Percentiles rank a stretch among this genome's conserved stretches.
These are phyloP conservation scores for Saccharomycopsis synnaedendra DNA, from an alignment of 805 yeast species.

Conservation along the genomic window DNA sequence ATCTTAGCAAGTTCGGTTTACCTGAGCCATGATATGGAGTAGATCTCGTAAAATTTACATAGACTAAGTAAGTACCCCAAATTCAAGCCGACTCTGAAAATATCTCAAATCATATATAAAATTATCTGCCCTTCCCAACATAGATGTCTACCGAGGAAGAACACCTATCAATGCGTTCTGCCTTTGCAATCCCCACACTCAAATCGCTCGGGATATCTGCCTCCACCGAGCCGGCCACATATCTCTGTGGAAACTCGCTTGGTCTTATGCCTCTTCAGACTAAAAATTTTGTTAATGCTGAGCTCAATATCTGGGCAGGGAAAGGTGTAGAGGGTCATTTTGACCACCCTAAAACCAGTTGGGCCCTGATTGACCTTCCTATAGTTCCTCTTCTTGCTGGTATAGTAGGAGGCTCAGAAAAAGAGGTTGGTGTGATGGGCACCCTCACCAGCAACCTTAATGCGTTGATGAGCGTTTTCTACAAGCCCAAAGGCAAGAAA, in stretches of 20 bases:
- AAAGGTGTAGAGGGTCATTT: constrained; percentile 83
- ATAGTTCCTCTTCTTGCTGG: constrained; percentile 57
- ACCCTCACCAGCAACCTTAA: constrained; percentile 77
- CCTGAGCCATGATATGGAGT: too few species aligned
- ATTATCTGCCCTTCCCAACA: too few species aligned
- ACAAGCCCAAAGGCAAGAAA: constrained; percentile 47
- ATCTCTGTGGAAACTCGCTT: constrained; percentile 88
- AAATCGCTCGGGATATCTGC: constrained; percentile 40
- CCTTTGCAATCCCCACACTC: constrained; percentile 53
- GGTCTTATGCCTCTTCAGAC: constrained; percentile 78
- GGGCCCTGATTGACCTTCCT: constrained; percentile 83
- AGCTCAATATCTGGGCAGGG: constrained; percentile 71
- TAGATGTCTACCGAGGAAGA: too few species aligned
- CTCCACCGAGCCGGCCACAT: constrained; percentile 27
- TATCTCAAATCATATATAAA: too few species aligned
- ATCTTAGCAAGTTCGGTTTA: too few species aligned
- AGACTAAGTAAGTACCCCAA: too few species aligned
- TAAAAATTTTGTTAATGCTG: constrained; percentile 43
- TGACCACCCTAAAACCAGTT: constrained; percentile 56
- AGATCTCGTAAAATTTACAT: too few species aligned
- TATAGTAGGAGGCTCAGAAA: constrained; percentile 60
- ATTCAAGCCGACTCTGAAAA: too few species aligned
- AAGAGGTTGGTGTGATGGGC: constrained; percentile 86
- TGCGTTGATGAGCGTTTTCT: constrained; percentile 60
- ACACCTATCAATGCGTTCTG: too few species aligned